phyloP scores from a whole-genome alignment of 179 eudicot genomes.

The Spinacia oleracea region DNA sequence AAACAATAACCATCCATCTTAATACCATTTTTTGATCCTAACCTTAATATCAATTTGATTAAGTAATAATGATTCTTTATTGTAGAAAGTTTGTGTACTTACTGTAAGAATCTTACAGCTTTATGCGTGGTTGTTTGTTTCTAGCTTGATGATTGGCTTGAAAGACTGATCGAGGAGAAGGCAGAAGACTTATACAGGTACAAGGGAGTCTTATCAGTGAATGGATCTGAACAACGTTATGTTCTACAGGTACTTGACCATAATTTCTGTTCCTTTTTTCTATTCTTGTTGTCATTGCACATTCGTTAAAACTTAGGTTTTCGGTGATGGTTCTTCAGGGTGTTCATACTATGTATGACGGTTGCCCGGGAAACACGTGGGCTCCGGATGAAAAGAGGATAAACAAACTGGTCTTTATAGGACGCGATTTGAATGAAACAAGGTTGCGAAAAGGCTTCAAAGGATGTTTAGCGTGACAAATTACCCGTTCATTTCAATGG shows the following conservation, averaged over 20 bases:
- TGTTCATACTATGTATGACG: constrained; percentile 79
- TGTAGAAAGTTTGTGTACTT: neutral
- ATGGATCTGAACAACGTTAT: constrained; percentile 63
- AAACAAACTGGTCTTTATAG: constrained; percentile 84
- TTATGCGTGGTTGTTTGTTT: neutral
- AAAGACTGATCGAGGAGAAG: constrained; percentile 76
- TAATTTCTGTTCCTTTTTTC: neutral
- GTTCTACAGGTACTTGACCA: constrained; percentile 65
- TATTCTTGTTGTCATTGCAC: neutral
- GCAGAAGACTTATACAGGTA: constrained; percentile 89
- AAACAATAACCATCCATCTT: neutral
- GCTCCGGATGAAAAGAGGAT: constrained; percentile 73
- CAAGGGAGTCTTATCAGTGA: constrained; percentile 83
- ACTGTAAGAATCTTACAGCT: constrained; percentile 6
- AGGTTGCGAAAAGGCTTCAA: constrained; percentile 76
- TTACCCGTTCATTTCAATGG: neutral
- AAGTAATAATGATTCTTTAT: no score
- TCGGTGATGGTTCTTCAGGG: constrained; percentile 54
- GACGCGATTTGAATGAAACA: constrained; percentile 80
- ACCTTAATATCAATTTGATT: neutral
- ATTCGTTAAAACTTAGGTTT: neutral
- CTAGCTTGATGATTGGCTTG: constrained; percentile 97
- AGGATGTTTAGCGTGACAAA: constrained; percentile 62
- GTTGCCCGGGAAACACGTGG: constrained; percentile 90
- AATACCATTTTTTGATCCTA: neutral